Conservation (phyloP, 2,329 filamentous ascomycete genomes). For the Diaporthe caulivora region DNA sequence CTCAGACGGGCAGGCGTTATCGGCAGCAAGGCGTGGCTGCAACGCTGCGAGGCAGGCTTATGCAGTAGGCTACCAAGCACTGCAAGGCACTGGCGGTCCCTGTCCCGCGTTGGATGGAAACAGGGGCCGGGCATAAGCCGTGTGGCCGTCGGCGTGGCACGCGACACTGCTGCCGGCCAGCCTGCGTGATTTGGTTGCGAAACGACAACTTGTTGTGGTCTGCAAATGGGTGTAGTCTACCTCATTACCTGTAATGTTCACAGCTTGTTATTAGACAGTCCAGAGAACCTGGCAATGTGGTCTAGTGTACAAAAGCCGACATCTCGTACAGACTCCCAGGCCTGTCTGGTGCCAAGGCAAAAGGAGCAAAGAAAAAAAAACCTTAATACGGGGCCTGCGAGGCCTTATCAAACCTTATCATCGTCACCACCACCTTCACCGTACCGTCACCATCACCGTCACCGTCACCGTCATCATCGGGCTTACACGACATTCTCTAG, state of each 20-base stretch:
- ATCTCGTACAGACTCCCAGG: not conserved
- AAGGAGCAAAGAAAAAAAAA: constrained; percentile 8
- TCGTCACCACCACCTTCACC: not conserved
- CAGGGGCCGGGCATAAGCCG: constrained; percentile 7
- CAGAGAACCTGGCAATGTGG: too few relatives aligned
- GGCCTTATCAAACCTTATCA: constrained; percentile 27
- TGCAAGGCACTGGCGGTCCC: not conserved
- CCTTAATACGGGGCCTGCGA: constrained; percentile 18
- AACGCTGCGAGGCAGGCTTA: not conserved
- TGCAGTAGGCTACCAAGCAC: not conserved
- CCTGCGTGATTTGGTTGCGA: not conserved
- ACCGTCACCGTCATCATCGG: not conserved
- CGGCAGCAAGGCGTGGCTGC: not conserved
- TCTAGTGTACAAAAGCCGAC: too few relatives aligned
- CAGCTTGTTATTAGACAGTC: too few relatives aligned
- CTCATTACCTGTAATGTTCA: too few relatives aligned
- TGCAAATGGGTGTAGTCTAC: too few relatives aligned
- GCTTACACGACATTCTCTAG: not conserved
- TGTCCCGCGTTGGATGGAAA: constrained; percentile 13
- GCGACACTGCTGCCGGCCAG: not conserved
- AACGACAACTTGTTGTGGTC: too few relatives aligned
- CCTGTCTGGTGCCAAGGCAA: not conserved
- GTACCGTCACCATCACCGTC: not conserved
- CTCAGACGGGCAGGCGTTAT: constrained; percentile 21
- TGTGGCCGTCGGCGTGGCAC: not conserved